Base-by-base conservation (phyloP, 306 rosid genomes). In the Rubus idaeus region DNA sequence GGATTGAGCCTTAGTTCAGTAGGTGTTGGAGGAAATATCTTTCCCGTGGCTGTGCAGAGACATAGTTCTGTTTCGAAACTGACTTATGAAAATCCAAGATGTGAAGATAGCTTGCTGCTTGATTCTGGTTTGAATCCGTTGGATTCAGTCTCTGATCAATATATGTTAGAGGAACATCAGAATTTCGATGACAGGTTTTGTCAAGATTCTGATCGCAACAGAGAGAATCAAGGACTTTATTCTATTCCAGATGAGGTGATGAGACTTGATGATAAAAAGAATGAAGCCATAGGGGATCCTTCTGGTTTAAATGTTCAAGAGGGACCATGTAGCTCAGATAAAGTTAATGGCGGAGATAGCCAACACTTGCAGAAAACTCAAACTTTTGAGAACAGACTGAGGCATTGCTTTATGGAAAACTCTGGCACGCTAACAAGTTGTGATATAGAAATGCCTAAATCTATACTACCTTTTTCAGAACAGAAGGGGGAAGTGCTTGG, bases 281-380 rank as follows among this genome's bases (percentile, higher is more conserved):
- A 75, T 78, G 88, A 78, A 71, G 69, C 61, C n/a, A 5, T 18
- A 0, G 74, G 76, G 81, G 85, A 49, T 8, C 78, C 67, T 71
- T 77, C 68, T 73, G 52, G 79, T 82, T 77, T 86, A 62, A 78
- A 70, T 64, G 68, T 70, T 75, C 81, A 83, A 13, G 86, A 84
- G 77, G 89, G 76, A 57, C 86, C 78, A 0, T 73, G 80, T 75
- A 65, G 41, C 66, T 71, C 75, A n/a, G 75, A 71, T 20, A 50
- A 81, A 62, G 83, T 80, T 70, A 75, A 67, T 79, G 78, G 65
- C 53, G 88, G 70, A 73, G 90, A 88, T 52, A 68, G 76, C 73
- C 83, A 71, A 62, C 85, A 77, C 39, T 70, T 64, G 3, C 67
- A 71, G 13, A 41, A 78, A 68, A 87, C 70, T 71, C 79, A 65